A percentile compares a stretch with the other conserved stretches of the same genome.
phyloP scores from a whole-genome alignment of 169 alveolate species.

The Cryptosporidium meleagridis region DNA sequence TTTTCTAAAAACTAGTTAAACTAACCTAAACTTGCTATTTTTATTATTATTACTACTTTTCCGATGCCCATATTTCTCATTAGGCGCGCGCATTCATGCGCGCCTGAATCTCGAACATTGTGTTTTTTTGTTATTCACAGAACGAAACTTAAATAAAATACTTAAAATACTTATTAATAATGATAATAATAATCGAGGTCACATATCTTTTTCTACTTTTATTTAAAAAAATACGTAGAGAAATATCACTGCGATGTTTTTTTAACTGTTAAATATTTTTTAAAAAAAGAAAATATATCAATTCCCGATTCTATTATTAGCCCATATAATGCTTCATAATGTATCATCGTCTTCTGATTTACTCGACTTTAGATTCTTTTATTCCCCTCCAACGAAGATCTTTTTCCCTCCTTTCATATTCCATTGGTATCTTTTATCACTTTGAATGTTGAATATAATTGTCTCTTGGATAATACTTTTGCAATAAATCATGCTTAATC shows the following conservation, averaged over 20 bases:
- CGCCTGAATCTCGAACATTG: not conserved
- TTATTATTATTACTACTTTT: not conserved
- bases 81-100: not conserved
- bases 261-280: not conserved
- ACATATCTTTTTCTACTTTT: not conserved
- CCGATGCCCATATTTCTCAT: not conserved
- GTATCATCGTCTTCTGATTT: too few species aligned
- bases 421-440: not conserved
- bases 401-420: too few species aligned
- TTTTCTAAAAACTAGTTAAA: not conserved
- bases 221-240: not conserved
- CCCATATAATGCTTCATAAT: too few species aligned
- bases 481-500: slow-evolving; percentile 82
- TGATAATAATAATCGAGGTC: not conserved
- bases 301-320: not conserved
- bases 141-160: not conserved
- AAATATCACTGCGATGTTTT: not conserved
- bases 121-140: not conserved
- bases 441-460: slow-evolving; percentile 44
- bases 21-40: too few species aligned
- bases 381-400: too few species aligned
- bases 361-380: too few species aligned
- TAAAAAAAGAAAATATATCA: not conserved
- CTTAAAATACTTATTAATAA: slow-evolving; percentile 3
- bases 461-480: slow-evolving; percentile 78